Percentiles rank a stretch among this genome's conserved stretches.
Conservation (phyloP, 768 basidiomycete genomes). For the Pisolithus marmoratus region DNA sequence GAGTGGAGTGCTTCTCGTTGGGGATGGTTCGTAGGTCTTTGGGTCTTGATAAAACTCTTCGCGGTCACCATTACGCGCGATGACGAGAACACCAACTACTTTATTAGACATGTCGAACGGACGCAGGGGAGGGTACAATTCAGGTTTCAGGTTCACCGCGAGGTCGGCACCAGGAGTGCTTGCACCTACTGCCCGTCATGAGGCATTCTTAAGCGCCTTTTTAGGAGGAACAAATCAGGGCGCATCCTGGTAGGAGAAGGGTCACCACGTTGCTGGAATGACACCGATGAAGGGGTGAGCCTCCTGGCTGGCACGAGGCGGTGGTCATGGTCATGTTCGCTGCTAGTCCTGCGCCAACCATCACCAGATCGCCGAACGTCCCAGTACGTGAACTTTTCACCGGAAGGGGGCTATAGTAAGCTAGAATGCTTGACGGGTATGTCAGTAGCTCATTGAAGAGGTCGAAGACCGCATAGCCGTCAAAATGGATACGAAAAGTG, state of each 20-base stretch:
- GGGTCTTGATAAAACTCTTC: constrained; percentile 63
- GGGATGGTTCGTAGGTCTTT: constrained; percentile 48
- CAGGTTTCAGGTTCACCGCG: no score
- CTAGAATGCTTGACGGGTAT: no score
- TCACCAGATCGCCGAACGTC: no score
- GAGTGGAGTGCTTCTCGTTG: constrained; percentile 59
- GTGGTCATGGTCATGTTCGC: neutral
- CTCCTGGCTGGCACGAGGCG: neutral
- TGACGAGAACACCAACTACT: constrained; percentile 67
- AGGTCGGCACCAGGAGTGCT: no score
- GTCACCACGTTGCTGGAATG: neutral
- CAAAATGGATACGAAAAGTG: no score
- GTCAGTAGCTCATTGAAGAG: no score
- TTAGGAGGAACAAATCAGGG: neutral
- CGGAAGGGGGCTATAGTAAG: no score
- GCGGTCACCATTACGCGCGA: constrained; percentile 70
- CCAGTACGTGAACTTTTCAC: no score
- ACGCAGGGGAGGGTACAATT: constrained; percentile 70
- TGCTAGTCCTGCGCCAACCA: neutral
- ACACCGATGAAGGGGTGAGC: neutral
- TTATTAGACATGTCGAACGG: constrained; percentile 41
- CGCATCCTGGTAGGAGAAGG: neutral
- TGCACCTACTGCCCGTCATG: neutral
- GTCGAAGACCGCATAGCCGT: no score
- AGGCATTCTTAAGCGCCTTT: neutral